Base-by-base conservation (phyloP, 2,329 filamentous ascomycete genomes). In the Bipolaris oryzae region DNA sequence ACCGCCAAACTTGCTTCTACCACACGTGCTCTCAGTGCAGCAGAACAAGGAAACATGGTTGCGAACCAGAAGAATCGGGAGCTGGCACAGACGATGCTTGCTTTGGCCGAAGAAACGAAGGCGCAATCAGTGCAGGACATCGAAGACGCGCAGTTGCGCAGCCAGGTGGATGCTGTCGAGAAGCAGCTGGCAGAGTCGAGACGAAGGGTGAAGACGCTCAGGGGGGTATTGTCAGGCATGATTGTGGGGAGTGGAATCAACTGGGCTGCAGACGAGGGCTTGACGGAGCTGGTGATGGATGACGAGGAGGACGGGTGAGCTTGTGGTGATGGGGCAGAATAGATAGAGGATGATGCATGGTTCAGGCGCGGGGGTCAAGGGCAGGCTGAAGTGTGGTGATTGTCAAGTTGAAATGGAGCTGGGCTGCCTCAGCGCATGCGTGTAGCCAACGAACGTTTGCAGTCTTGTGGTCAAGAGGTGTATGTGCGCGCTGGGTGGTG, bases 231-330 rank as follows among this genome's bases (percentile, higher is more conserved):
- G n/a, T 90, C 89, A 68, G 91, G 89, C 16, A 83, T 92, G 53
- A 84, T 96, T 44, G 90, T 87, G 5, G 91, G 90, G 3, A 96
- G 91, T 74, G 92, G 92, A 44, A 81, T 95, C 51, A 87, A 96
- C 70, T 96, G 92, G 92, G 87, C 86, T 11, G 80, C 84, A 38
- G 87, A 96, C 74, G 82, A 87, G 49, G 81, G 80, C 57, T 78
- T 96, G 59, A 81, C 85, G 55, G 84, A 86, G 48, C 81, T 94
- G 58, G 91, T 96, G 23, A 80, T 96, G 59, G 91, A 91, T 10
- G 86, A 88, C 49, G 78, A 78, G 45, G 77, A 84, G 23, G 74
- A 74, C 37, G 61, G 56, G 48, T 71, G 66, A 66, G 47, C 31
- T 20, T 13, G 37, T 16, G 10, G 34, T 34, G 31, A 10, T 28